phyloP scores from a whole-genome alignment of 2,329 filamentous ascomycete genomes.

The Stemphylium vesicarium region DNA sequence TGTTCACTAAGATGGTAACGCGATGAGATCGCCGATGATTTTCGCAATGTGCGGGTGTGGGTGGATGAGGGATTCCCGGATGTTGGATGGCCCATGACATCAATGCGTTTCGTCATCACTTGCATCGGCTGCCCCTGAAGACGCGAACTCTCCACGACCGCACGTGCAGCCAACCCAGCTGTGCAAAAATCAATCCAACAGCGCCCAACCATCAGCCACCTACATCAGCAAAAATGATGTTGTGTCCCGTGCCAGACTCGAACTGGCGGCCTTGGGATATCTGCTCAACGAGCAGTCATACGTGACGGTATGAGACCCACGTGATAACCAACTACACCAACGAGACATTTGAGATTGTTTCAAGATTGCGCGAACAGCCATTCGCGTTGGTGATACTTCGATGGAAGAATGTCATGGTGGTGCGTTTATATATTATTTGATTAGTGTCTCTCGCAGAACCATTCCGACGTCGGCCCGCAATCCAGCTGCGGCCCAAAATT shows the following conservation, averaged over 20 bases:
- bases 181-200: too few species aligned
- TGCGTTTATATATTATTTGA: background rate
- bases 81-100: slow-evolving; percentile 10
- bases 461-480: slow-evolving; percentile 32
- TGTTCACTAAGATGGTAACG: background rate
- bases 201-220: too few species aligned
- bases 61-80: background rate
- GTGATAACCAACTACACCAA: slow-evolving; percentile 43
- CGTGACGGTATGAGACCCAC: slow-evolving; percentile 37
- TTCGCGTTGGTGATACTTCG: slow-evolving; percentile 12
- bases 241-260: slow-evolving; percentile 34
- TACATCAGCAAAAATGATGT: background rate
- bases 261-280: slow-evolving; percentile 40
- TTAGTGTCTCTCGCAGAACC: background rate
- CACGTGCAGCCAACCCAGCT: slow-evolving; percentile 1
- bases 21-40: background rate
- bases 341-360: slow-evolving; percentile 19
- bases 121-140: background rate
- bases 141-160: slow-evolving; percentile 15
- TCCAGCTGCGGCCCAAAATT: slow-evolving; percentile 20
- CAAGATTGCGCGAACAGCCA: background rate
- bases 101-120: slow-evolving; percentile 15
- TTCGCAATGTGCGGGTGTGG: background rate
- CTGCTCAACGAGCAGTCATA: slow-evolving; percentile 32
- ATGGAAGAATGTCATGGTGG: background rate